Base-by-base conservation (phyloP, 75 land plant species). In the Azolla pinnata region DNA sequence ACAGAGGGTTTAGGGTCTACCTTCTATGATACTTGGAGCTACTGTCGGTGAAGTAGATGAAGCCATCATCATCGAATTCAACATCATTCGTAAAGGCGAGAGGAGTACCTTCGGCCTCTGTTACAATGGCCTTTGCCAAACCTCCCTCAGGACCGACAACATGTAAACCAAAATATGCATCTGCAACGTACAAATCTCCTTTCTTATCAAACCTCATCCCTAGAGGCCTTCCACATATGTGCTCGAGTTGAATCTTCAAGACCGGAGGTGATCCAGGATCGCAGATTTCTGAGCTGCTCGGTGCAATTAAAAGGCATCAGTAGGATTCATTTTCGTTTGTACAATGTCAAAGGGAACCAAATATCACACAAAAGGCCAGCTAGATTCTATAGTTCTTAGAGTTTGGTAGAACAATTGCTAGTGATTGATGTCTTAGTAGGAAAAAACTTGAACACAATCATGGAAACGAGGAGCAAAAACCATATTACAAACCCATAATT, bases 141-240 rank as follows among this genome's bases (percentile, higher is more conserved):
- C 97, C 97, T 28, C 97, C 97, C 57, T 84, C 78, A 10, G 86
- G 95, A 3, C 97, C 97, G 2, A 88, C 97, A 59, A 79, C 79
- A 65, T 83, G 28, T 35, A 91, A 57, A 9, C 97, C 97, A 38
- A 79, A 70, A 60, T 91, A 91, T 32, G 97, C 89, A 80, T 91
- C 97, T 14, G 95, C 93, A 66, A 90, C 87, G 63, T 87, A 90
- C 30, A 90, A 61, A 35, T 87, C 83, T 20, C 87, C 91, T 9
- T 88, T 84, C 78, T 90, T 87, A 45, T 87, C 69, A 57, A 91
- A 91, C 29, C 67, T 57, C 54, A 70, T 26, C 0, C 73, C 73
- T 38, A 70, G 31, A 16, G 73, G 73, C 5, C 73, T 56, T 28
- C 73, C 73, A 63, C 73, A 70, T 18, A 70, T 56, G 60, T 70